phyloP scores from a whole-genome alignment of 768 basidiomycete genomes.

The Tephrocybe sp. region DNA sequence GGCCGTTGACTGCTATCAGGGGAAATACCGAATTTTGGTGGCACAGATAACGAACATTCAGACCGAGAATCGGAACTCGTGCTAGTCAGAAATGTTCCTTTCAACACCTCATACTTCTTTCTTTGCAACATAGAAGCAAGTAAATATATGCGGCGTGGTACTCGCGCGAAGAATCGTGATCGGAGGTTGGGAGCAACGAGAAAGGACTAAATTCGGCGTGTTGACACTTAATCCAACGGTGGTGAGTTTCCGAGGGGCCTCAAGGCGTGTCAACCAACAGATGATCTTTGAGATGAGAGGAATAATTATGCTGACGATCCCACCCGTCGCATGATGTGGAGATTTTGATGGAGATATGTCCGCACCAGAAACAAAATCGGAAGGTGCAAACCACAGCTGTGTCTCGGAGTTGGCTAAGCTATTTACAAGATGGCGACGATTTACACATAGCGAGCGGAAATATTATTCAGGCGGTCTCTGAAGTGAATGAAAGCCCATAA shows the following conservation, averaged over 20 bases:
- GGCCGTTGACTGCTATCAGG: neutral
- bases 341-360: slow-evolving; percentile 2
- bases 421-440: neutral
- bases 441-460: neutral
- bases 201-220: too few relatives aligned
- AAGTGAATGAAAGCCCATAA: too few relatives aligned
- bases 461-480: neutral
- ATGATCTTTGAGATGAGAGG: too few relatives aligned
- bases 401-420: neutral
- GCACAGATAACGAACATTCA: neutral
- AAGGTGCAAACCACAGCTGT: neutral
- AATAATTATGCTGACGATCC: too few relatives aligned
- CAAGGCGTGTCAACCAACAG: neutral
- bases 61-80: neutral
- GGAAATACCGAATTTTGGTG: neutral
- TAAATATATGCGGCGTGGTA: too few relatives aligned
- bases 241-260: too few relatives aligned
- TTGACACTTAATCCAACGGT: too few relatives aligned
- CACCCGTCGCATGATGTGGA: neutral
- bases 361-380: neutral
- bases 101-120: too few relatives aligned
- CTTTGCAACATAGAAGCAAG: too few relatives aligned
- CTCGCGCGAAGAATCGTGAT: too few relatives aligned
- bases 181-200: too few relatives aligned
- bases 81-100: too few relatives aligned